Evolutionary conservation across 2,329 filamentous ascomycete genomes (phyloP).

Genomic region (Helotiales sp.): DNA sequence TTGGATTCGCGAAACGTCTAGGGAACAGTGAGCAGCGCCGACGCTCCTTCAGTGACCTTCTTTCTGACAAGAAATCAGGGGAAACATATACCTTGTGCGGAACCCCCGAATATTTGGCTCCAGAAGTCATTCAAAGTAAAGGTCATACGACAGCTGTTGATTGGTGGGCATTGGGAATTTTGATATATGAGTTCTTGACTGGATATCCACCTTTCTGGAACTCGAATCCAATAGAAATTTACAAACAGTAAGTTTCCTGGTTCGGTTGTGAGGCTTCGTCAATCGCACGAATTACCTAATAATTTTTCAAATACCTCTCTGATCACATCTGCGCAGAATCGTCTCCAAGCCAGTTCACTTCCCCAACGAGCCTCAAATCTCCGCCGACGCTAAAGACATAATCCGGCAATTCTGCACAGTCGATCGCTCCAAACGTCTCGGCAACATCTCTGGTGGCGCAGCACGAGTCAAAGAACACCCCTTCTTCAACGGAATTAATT

Average conservation of each 20-base stretch:
- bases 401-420: constrained; percentile 76
- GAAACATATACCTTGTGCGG: constrained; percentile 85
- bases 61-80: constrained; percentile 37
- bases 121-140: constrained; percentile 82
- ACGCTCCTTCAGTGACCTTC: neutral
- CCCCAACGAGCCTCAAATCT: constrained; percentile 63
- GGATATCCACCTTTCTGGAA: constrained; percentile 88
- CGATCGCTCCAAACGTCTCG: constrained; percentile 74
- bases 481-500: constrained; percentile 73
- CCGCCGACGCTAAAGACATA: constrained; percentile 69
- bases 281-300: neutral
- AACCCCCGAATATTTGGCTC: constrained; percentile 81
- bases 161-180: constrained; percentile 84
- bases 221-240: constrained; percentile 83
- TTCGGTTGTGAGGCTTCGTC: neutral
- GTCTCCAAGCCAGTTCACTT: constrained; percentile 77
- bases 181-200: constrained; percentile 83
- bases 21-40: constrained; percentile 49
- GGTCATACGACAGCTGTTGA: constrained; percentile 76
- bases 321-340: constrained; percentile 53
- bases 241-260: constrained; percentile 62
- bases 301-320: neutral
- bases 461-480: constrained; percentile 71
- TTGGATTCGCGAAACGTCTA: constrained; percentile 81
- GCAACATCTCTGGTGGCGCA: constrained; percentile 76